Percentiles rank a stretch among this genome's conserved stretches.
Conservation (phyloP, 2,329 filamentous ascomycete genomes). For the Didymella segeticola region DNA sequence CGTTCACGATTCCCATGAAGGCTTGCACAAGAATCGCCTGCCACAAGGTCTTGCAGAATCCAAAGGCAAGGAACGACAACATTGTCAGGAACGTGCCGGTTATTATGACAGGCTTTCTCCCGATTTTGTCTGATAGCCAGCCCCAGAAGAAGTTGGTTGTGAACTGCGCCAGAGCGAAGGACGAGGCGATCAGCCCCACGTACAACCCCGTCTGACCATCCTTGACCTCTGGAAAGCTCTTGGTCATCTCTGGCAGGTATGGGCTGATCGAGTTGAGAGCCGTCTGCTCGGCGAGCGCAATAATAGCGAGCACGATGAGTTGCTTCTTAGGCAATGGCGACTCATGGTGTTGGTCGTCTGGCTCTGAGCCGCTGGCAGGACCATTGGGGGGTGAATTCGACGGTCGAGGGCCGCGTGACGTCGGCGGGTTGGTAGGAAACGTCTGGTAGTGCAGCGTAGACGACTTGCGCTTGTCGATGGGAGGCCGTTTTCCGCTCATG, state of each 20-base stretch:
- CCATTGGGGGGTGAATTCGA: constrained; percentile 36
- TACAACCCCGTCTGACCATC: constrained; percentile 78
- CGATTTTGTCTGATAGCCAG: constrained; percentile 78
- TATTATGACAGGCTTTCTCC: constrained; percentile 82
- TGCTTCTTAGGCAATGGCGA: constrained; percentile 84
- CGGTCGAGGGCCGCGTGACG: constrained; percentile 64
- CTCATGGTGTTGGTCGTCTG: constrained; percentile 54
- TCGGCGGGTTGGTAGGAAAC: constrained; percentile 77
- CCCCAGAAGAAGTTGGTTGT: constrained; percentile 93
- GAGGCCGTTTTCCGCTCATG: constrained; percentile 45
- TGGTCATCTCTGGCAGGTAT: constrained; percentile 92
- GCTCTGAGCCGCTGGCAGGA: constrained; percentile 43
- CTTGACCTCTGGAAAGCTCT: constrained; percentile 81
- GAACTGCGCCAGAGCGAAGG: constrained; percentile 92
- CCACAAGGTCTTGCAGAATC: constrained; percentile 81
- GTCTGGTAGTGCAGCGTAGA: constrained; percentile 77
- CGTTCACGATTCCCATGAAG: constrained; percentile 91
- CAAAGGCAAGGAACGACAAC: constrained; percentile 82
- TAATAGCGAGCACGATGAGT: constrained; percentile 82
- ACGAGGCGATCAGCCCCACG: constrained; percentile 86
- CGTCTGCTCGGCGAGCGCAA: constrained; percentile 92
- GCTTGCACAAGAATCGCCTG: constrained; percentile 87
- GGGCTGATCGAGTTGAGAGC: constrained; percentile 96
- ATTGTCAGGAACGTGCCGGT: constrained; percentile 83
- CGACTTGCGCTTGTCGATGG: constrained; percentile 54